Conservation (phyloP, 2,329 filamentous ascomycete genomes). For the Pseudocercospora crystallina region DNA sequence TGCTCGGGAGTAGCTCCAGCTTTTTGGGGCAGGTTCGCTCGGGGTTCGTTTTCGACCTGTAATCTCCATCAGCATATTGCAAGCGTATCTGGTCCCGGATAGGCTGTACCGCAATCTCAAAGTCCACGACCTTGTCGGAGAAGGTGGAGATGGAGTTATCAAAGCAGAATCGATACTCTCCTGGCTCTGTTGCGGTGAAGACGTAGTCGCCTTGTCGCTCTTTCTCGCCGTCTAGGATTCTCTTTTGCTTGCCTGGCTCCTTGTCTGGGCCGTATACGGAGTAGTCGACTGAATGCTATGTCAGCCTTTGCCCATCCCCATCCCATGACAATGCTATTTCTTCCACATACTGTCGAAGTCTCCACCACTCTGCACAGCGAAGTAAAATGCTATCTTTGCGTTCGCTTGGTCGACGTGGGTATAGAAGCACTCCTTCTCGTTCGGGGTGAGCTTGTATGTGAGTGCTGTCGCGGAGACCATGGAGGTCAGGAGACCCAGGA, state of each 20-base stretch:
- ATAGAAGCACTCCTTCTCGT: slow-evolving; percentile 97
- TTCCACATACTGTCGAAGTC: slow-evolving; percentile 69
- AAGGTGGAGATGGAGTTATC: slow-evolving; percentile 98
- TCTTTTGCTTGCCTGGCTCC: slow-evolving; percentile 55
- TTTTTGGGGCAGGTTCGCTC: slow-evolving; percentile 78
- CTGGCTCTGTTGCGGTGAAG: slow-evolving; percentile 83
- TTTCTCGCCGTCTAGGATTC: slow-evolving; percentile 83
- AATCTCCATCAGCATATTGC: neutral
- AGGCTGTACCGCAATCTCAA: slow-evolving; percentile 78
- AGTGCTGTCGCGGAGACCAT: slow-evolving; percentile 82
- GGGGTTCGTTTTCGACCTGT: slow-evolving; percentile 87
- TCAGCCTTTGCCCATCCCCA: slow-evolving; percentile 9
- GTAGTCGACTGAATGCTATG: slow-evolving; percentile 67
- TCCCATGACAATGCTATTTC: neutral
- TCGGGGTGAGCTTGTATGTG: slow-evolving; percentile 85
- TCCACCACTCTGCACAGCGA: slow-evolving; percentile 97
- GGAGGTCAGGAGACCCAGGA: slow-evolving; percentile 65
- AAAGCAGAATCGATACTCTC: slow-evolving; percentile 97
- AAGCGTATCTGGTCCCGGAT: neutral
- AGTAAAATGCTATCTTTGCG: slow-evolving; percentile 96
- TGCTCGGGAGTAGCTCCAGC: slow-evolving; percentile 87
- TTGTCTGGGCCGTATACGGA: slow-evolving; percentile 73
- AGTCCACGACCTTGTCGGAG: slow-evolving; percentile 95
- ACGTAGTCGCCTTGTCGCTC: slow-evolving; percentile 97
- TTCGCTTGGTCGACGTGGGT: slow-evolving; percentile 72